Conservation (phyloP, 2,329 filamentous ascomycete species). For the Xylariaceae sp. region DNA sequence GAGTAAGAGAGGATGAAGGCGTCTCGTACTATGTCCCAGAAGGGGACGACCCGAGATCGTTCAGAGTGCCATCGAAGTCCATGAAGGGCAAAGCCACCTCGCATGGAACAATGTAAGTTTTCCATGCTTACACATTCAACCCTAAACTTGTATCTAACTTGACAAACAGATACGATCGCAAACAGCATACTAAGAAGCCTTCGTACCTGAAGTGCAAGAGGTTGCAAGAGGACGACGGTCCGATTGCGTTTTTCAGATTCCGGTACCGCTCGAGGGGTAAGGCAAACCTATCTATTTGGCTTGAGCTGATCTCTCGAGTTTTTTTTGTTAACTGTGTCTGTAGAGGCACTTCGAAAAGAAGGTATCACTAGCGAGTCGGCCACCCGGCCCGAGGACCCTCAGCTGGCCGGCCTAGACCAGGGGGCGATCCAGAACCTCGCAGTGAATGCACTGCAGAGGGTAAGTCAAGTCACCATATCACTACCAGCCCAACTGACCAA, state of each 20-base stretch:
- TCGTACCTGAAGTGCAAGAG: constrained; percentile 3
- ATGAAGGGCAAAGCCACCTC: constrained; percentile 12
- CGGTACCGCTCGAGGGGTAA: constrained; percentile 10
- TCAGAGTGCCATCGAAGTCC: constrained; percentile 9
- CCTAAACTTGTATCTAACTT: too few relatives aligned
- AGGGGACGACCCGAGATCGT: neutral
- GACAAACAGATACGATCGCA: too few relatives aligned
- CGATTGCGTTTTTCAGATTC: constrained; percentile 8
- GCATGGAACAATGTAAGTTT: constrained; percentile 15
- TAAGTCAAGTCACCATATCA: neutral
- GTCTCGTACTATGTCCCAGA: neutral
- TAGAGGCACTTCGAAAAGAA: constrained; percentile 4
- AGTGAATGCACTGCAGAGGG: neutral
- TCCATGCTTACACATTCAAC: too few relatives aligned
- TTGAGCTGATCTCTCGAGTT: neutral
- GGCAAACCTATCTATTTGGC: neutral
- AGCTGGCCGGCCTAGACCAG: neutral
- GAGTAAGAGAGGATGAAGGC: neutral
- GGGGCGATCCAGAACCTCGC: neutral
- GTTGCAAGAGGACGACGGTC: constrained; percentile 5
- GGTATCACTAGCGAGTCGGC: constrained; percentile 1
- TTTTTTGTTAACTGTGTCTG: neutral
- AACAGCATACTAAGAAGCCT: constrained; percentile 1
- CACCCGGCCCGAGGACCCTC: neutral
- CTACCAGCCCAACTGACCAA: too few relatives aligned